These are phyloP conservation scores for Blastomyces emzantsi DNA, from an alignment of 2,329 filamentous ascomycete genomes.

Conservation along the genomic window DNA sequence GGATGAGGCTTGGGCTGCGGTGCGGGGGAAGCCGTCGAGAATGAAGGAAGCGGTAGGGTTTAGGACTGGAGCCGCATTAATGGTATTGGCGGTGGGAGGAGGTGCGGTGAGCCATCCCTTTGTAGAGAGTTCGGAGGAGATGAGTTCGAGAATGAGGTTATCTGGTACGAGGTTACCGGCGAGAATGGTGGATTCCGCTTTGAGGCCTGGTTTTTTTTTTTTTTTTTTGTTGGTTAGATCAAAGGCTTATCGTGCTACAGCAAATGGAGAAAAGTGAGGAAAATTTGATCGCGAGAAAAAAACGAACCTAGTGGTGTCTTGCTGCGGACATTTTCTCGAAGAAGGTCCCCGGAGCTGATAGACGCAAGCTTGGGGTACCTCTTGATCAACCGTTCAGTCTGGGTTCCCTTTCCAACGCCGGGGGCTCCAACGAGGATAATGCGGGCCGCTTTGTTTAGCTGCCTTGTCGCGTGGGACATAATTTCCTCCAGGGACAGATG, in stretches of 20 bases:
- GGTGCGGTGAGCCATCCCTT: constrained; percentile 67
- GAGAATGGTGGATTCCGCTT: constrained; percentile 83
- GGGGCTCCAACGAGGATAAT: constrained; percentile 93
- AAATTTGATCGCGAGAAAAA: constrained; percentile 9
- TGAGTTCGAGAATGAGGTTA: constrained; percentile 81
- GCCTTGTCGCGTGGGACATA: constrained; percentile 25
- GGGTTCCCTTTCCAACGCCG: constrained; percentile 95
- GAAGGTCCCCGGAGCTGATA: constrained; percentile 86
- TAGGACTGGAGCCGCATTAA: constrained; percentile 39
- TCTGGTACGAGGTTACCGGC: constrained; percentile 85
- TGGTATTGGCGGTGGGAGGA: constrained; percentile 23
- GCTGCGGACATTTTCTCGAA: constrained; percentile 86
- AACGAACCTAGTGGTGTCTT: constrained; percentile 69
- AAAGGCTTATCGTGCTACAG: not conserved
- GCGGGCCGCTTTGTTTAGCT: constrained; percentile 71
- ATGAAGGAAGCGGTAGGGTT: constrained; percentile 80
- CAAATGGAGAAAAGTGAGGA: not conserved
- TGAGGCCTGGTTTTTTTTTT: constrained; percentile 63
- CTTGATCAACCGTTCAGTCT: constrained; percentile 77
- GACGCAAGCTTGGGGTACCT: constrained; percentile 82
- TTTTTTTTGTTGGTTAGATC: constrained; percentile 11
- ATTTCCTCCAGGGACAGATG: not conserved
- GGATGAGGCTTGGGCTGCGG: constrained; percentile 64
- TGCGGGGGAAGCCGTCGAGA: constrained; percentile 92
- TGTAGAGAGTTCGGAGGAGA: constrained; percentile 75